phyloP scores from a whole-genome alignment of 805 yeast species.

The Cyberlindnera xishuangbannaensis region DNA sequence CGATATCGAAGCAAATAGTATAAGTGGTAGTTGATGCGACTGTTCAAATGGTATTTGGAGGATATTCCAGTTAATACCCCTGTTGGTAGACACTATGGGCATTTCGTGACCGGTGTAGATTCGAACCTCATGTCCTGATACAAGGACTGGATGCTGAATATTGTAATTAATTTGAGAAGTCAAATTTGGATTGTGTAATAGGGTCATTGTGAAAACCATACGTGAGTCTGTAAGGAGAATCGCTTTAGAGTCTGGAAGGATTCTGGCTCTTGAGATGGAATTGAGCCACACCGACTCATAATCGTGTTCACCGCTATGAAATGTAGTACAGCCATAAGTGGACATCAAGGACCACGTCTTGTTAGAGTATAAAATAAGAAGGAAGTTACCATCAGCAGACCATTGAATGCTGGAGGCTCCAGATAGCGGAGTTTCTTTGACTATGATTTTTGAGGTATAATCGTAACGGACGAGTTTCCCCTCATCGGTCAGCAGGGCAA shows the following conservation, averaged over 20 bases:
- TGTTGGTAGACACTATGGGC: slow-evolving; percentile 8
- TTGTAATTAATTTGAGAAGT: slow-evolving; percentile 19
- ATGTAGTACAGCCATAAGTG: slow-evolving; percentile 23
- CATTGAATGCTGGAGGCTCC: slow-evolving; percentile 9
- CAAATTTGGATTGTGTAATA: slow-evolving; percentile 1
- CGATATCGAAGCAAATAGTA: slow-evolving; percentile 19
- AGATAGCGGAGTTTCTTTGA: slow-evolving; percentile 4
- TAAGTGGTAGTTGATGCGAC: slow-evolving; percentile 16
- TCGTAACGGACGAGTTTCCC: slow-evolving; percentile 6
- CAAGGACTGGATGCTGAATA: slow-evolving; percentile 21
- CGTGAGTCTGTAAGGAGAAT: slow-evolving; percentile 7
- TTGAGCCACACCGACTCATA: slow-evolving; percentile 11
- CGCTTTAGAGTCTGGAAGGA: background rate
- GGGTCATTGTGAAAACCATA: slow-evolving; percentile 4
- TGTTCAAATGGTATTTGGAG: slow-evolving; percentile 21
- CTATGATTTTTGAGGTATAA: slow-evolving; percentile 2
- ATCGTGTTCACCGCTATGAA: slow-evolving; percentile 14
- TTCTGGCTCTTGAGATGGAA: slow-evolving; percentile 1
- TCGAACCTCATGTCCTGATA: slow-evolving; percentile 17
- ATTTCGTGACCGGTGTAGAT: slow-evolving; percentile 25
- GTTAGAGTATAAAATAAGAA: slow-evolving; percentile 13
- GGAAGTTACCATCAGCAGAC: slow-evolving; percentile 12
- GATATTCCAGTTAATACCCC: slow-evolving; percentile 19
- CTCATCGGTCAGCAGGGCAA: slow-evolving; percentile 1
- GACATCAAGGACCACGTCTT: slow-evolving; percentile 26